Conservation (phyloP, 768 basidiomycete species). For the Termitomyces titanicus region DNA sequence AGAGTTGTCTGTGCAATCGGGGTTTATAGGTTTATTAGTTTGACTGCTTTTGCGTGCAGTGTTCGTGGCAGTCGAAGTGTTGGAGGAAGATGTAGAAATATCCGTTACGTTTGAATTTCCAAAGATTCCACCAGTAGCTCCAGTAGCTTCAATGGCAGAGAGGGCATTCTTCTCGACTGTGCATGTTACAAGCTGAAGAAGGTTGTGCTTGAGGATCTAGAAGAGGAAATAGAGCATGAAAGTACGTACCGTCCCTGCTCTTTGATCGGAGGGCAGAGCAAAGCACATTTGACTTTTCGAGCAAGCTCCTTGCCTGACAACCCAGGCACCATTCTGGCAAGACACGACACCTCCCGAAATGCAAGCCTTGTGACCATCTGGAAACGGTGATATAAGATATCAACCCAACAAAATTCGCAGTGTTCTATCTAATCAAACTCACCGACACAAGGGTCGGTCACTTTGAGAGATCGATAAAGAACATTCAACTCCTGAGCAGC, state of each 20-base stretch:
- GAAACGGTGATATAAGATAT: background rate
- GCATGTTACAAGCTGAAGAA: conserved; percentile 44
- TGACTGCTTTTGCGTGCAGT: background rate
- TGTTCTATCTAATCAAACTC: conserved; percentile 11
- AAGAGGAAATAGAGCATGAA: background rate
- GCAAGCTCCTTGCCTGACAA: conserved; percentile 31
- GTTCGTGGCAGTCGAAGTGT: conserved; percentile 10
- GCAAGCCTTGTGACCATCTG: conserved; percentile 45
- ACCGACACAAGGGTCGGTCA: conserved; percentile 44
- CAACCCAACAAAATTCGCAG: background rate
- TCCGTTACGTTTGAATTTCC: conserved; percentile 15
- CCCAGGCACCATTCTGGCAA: conserved; percentile 41
- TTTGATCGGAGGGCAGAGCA: conserved; percentile 42
- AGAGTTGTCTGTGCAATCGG: background rate
- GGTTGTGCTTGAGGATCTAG: background rate
- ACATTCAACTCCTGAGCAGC: conserved; percentile 49
- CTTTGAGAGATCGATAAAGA: conserved; percentile 37
- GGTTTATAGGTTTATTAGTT: background rate
- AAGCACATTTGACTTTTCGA: conserved; percentile 39
- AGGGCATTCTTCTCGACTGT: conserved; percentile 46
- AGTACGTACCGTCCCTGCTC: conserved; percentile 42
- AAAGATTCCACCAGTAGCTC: conserved; percentile 39
- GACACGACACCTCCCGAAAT: conserved; percentile 33
- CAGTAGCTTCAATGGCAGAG: conserved; percentile 42
- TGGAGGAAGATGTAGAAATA: background rate